Percentiles rank a stretch among this genome's conserved stretches.
Evolutionary conservation across 1,284 basidiomycete species (phyloP).

Genomic region (Moesziomyces sp.): DNA sequence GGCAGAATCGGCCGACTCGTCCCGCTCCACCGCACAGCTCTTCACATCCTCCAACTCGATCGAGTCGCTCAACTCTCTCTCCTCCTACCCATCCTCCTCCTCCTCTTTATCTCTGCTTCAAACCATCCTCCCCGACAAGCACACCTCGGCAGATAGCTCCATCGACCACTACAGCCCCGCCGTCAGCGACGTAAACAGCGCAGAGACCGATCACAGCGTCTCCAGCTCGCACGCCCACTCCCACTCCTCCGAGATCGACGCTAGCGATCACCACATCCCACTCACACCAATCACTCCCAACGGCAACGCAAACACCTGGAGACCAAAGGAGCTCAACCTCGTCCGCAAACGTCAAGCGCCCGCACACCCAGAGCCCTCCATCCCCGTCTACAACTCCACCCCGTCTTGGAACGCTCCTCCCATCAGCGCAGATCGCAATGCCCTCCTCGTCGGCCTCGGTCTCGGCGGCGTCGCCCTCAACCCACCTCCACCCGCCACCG

Average conservation of each 20-base stretch:
- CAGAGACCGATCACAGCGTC: slow-evolving; percentile 45
- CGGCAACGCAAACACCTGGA: slow-evolving; percentile 30
- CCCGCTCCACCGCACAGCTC: slow-evolving; percentile 18
- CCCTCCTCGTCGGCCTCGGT: slow-evolving; percentile 34
- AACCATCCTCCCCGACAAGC: slow-evolving; percentile 26
- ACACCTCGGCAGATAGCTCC: slow-evolving; percentile 29
- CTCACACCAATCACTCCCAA: slow-evolving; percentile 44
- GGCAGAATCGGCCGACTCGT: slow-evolving; percentile 33
- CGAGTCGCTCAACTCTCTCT: slow-evolving; percentile 35
- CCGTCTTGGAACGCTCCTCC: slow-evolving; percentile 15
- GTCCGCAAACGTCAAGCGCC: slow-evolving; percentile 27
- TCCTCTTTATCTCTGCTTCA: slow-evolving; percentile 36
- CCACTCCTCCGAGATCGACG: slow-evolving; percentile 40
- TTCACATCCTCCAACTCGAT: slow-evolving; percentile 31
- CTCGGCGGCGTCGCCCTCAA: slow-evolving; percentile 21
- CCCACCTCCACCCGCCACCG: slow-evolving; percentile 1
- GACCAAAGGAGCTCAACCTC: slow-evolving; percentile 51
- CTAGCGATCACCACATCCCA: slow-evolving; percentile 18
- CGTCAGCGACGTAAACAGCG: slow-evolving; percentile 44
- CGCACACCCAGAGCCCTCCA: slow-evolving; percentile 11
- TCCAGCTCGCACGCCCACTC: slow-evolving; percentile 34
- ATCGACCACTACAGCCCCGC: slow-evolving; percentile 44
- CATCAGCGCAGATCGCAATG: slow-evolving; percentile 23
- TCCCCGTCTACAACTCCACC: slow-evolving; percentile 20
- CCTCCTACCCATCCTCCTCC: slow-evolving; percentile 41